Percentiles rank a stretch among this genome's conserved stretches.
Evolutionary conservation across 371 early-diverging fungal genomes (phyloP).

Genomic region (Actinomortierella wolfii): DNA sequence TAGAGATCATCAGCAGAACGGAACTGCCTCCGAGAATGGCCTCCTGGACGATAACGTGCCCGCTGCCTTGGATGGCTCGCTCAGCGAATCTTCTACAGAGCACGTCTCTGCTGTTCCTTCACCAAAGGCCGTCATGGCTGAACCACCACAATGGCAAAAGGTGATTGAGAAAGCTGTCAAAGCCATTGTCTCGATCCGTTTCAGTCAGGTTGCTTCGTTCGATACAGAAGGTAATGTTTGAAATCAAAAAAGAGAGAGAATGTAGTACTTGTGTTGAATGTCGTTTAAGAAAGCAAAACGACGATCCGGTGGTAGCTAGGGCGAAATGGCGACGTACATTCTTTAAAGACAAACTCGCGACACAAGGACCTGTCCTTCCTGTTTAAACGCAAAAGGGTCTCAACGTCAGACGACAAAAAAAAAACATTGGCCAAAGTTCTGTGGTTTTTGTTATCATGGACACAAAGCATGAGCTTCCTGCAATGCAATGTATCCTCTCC

Average conservation of each 20-base stretch:
- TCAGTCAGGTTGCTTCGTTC: conserved; percentile 77
- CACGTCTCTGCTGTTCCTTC: conserved; percentile 16
- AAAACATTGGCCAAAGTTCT: too few relatives aligned
- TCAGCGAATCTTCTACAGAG: not conserved
- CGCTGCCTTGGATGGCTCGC: conserved; percentile 1
- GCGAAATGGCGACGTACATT: not conserved
- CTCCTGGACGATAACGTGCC: conserved; percentile 9
- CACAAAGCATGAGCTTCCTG: too few relatives aligned
- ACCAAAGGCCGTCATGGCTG: conserved; percentile 19
- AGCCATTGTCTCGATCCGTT: conserved; percentile 78
- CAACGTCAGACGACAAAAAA: too few relatives aligned
- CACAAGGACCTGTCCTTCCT: too few relatives aligned
- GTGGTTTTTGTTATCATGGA: too few relatives aligned
- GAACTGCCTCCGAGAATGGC: conserved; percentile 26
- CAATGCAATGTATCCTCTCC: too few relatives aligned
- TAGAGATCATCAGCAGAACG: conserved; percentile 28
- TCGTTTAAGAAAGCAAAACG: too few relatives aligned
- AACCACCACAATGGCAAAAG: conserved; percentile 62
- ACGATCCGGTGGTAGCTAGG: not conserved
- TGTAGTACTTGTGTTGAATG: not conserved
- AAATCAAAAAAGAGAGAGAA: not conserved
- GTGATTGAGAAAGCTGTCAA: conserved; percentile 73
- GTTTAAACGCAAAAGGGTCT: too few relatives aligned
- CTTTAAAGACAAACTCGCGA: not conserved
- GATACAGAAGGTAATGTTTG: conserved; percentile 72